Base-by-base conservation (phyloP, 495 filamentous ascomycete genomes). In the Melanomma pulvis-pyrius region DNA sequence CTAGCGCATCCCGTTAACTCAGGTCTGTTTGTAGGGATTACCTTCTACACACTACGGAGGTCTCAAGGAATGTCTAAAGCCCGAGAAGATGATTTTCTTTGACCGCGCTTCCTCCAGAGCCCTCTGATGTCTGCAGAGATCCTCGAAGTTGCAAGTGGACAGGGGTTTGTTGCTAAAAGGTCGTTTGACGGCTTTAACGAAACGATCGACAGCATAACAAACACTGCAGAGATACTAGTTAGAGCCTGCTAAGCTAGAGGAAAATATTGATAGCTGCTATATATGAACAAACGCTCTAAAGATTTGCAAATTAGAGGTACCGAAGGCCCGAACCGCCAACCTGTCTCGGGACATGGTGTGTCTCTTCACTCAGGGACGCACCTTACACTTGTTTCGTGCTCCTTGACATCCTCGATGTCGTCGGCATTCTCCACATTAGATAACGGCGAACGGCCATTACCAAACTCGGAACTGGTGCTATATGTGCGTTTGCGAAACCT, bases 171-270 rank as follows among this genome's bases (percentile, higher is more conserved):
- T 30, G 46, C 26, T 26, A 39, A 50, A 61, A 44, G 15, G 46
- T 32, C 41, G 29, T 50, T 61, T 25, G 56, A 46, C 39, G 34
- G 56, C 32, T n/a, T 59, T 47, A n/a, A 59, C 56, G 39, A 59
- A 46, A 44, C 26, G 21, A 61, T 61, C 58, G 41, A 61, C 21
- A 61, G 46, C 28, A 50, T 34, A 26, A 51, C 46, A 39, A 51
- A 61, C 41, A 26, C 26, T 7, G 58, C 58, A n/a, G 58, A 32
- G 46, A 28, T 32, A 24, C 21, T 50, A n/a, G 25, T 61, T 34
- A 26, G 22, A 51, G 21, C 32, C 60, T 56, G 19, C 6, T 41
- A 17, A 8, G 8, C 34, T 41, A 8, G 17, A 41, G 17, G 34
- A 41, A 4, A 2, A 52, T 17, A 52, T 13, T 9, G 7, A 9